A percentile compares a stretch with the other conserved stretches of the same genome.
These are phyloP conservation scores for Cucurbita pepo DNA, from an alignment of 306 rosid species.

Conservation along the genomic window DNA sequence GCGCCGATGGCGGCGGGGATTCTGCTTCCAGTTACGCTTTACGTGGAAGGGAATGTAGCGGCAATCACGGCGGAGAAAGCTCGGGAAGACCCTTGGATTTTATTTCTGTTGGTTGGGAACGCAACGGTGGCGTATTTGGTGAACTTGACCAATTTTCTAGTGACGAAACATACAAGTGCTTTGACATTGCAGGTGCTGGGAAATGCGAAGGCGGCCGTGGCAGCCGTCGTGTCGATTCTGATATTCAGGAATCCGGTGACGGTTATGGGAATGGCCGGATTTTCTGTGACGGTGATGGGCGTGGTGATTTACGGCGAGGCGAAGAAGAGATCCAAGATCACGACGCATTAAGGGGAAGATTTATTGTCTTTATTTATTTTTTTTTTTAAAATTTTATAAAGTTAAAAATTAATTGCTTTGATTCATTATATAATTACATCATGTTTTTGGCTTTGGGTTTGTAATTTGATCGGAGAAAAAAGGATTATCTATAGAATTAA, in stretches of 20 bases:
- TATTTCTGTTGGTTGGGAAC: constrained; percentile 57
- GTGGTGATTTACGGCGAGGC: constrained; percentile 91
- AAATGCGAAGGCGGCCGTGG: constrained; percentile 82
- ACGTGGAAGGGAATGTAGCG: constrained; percentile 67
- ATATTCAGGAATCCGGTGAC: constrained; percentile 81
- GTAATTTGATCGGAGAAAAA: not conserved
- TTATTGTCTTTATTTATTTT: too few species aligned
- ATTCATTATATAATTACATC: not conserved
- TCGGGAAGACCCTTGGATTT: constrained; percentile 31
- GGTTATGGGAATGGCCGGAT: constrained; percentile 72
- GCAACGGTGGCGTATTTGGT: constrained; percentile 91
- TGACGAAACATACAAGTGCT: constrained; percentile 86
- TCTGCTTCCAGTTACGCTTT: constrained; percentile 55
- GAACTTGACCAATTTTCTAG: constrained; percentile 74
- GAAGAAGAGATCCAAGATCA: constrained; percentile 66
- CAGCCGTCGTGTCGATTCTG: constrained; percentile 84
- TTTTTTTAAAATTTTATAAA: not conserved
- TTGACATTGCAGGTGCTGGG: constrained; percentile 84
- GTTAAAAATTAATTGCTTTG: not conserved
- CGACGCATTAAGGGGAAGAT: constrained; percentile 19
- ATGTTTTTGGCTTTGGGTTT: not conserved
- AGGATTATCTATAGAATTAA: not conserved
- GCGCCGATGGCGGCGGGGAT: constrained; percentile 78
- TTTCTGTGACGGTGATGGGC: constrained; percentile 67
- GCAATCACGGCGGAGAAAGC: constrained; percentile 41